Base-by-base conservation (phyloP, 1,284 basidiomycete species). In the Irpex rosettiformis region DNA sequence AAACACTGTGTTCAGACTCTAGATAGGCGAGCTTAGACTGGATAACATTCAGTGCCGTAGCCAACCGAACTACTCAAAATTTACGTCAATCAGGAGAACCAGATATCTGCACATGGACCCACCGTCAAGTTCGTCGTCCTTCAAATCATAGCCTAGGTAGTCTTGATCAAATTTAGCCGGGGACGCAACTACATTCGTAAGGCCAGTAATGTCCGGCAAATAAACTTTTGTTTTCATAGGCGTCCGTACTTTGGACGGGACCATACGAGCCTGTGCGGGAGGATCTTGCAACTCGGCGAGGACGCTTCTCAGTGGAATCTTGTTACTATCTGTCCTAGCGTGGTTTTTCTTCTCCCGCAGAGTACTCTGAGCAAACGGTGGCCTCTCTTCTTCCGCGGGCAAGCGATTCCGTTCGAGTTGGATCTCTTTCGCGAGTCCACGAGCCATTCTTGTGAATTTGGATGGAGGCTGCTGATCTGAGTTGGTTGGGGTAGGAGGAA, bases 1-100 rank as follows among this genome's bases (percentile, higher is more conserved):
- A 91, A 3, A 91, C 81, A 3, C 85, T 79, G 64, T 94, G 94
- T 68, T 95, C 91, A 1, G 84, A 82, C 66, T 94, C 91, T 1
- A 95, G 79, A 53, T 85, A 77, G 13, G 80, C 77, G 3, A 93
- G 75, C 63, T 86, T 85, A 10, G 79, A 73, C 61, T 91, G 88
- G 3, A 92, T 82, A 3, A 77, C 72, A 55, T 79, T 83, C 8
- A 92, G 76, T 2, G 83, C 85, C 3, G 79, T 77, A 13, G 86
- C 66, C 0, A 91, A 75, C 28, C 82, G 85, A 7, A 79, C 88
- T 86, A 61, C 3, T 52, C 24, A n/a, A 57, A 21, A 22, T 11
- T 21, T 51, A 57, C 55, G 18, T 21, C 30, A 16, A 18, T 37
- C 6, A 8, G 43, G 16, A 47, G 27, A 3, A 62, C n/a, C n/a